Base-by-base conservation (phyloP, 208 protist species). In the Histomonas meleagridis region DNA sequence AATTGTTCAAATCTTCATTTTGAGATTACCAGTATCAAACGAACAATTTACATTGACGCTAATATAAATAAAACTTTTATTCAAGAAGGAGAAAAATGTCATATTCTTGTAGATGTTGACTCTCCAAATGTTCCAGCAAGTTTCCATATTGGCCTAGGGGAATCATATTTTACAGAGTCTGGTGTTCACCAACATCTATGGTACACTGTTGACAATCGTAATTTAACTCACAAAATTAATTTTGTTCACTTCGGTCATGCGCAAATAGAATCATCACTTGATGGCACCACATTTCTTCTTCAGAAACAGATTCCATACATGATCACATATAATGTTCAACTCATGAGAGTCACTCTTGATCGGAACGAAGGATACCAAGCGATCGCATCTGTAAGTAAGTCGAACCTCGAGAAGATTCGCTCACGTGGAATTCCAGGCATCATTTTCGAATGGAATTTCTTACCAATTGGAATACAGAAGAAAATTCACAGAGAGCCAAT, bases 151-250 rank as follows among this genome's bases (percentile, higher is more conserved):
- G 76, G 76, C 3, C 3, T 49, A 21, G 76, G 76, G 7, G 46
- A 86, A 49, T 51, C 43, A 32, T 86, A 55, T 55, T 5, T 1
- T 32, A 7, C 18, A 18, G 23, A 48, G 14, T 10, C 48, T 28
- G 76, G 76, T 32, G 4, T 18, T 7, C 76, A 86, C 16, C 2
- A 48, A 38, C 76, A 86, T 55, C 43, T 55, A 26, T 46, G 46
- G 40, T 16, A 51, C 28, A 18, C 26, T 86, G 10, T 86, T 32
- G 18, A 3, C 7, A 86, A 86, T 46, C 26, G 38, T 18, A 86
- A 86, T 38, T 53, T 86, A 53, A 57, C 76, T 18, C 76, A 86
- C 38, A 86, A 35, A 86, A 86, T 86, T 28, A 48, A 86, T 55
- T 12, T 55, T 23, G 32, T 86, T 28, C 23, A 35, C 9, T 86